Percentiles rank a stretch among this genome's conserved stretches.
Conservation (phyloP, 805 yeast species). For the Cyberlindnera euphorbiiphila region DNA sequence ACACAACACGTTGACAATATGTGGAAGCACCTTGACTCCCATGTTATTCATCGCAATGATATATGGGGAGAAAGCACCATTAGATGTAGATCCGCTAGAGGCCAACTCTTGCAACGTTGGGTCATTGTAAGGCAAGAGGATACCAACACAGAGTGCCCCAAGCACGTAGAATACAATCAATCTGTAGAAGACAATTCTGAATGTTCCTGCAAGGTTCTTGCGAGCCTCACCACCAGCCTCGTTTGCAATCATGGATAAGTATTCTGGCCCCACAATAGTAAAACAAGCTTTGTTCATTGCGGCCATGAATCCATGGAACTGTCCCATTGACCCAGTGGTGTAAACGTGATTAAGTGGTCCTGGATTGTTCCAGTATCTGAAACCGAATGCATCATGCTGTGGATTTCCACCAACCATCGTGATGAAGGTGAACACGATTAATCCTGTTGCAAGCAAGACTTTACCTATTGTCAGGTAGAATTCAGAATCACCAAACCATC, state of each 20-base stretch:
- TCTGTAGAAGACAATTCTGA: conserved; percentile 65
- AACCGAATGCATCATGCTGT: conserved; percentile 54
- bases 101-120: conserved; percentile 44
- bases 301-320: conserved; percentile 68
- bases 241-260: conserved; percentile 77
- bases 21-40: conserved; percentile 46
- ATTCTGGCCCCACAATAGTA: conserved; percentile 83
- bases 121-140: conserved; percentile 59
- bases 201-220: conserved; percentile 65
- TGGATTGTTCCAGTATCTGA: conserved; percentile 47
- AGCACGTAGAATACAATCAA: conserved; percentile 56
- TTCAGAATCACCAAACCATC: conserved; percentile 75
- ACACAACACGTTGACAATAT: conserved; percentile 48
- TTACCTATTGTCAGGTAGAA: conserved; percentile 73
- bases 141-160: conserved; percentile 65
- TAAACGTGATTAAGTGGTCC: conserved; percentile 54
- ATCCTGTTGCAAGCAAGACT: conserved; percentile 66
- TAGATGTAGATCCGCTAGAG: conserved; percentile 59
- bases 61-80: conserved; percentile 54
- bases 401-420: conserved; percentile 90
- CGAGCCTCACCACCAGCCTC: conserved; percentile 75
- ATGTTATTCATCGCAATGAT: conserved; percentile 51
- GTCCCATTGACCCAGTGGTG: conserved; percentile 53
- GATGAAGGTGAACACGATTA: conserved; percentile 66
- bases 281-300: conserved; percentile 70